A percentile compares a stretch with the other conserved stretches of the same genome.
These are phyloP conservation scores for Naganishia kalamii DNA, from an alignment of 768 basidiomycete genomes.

Conservation along the genomic window DNA sequence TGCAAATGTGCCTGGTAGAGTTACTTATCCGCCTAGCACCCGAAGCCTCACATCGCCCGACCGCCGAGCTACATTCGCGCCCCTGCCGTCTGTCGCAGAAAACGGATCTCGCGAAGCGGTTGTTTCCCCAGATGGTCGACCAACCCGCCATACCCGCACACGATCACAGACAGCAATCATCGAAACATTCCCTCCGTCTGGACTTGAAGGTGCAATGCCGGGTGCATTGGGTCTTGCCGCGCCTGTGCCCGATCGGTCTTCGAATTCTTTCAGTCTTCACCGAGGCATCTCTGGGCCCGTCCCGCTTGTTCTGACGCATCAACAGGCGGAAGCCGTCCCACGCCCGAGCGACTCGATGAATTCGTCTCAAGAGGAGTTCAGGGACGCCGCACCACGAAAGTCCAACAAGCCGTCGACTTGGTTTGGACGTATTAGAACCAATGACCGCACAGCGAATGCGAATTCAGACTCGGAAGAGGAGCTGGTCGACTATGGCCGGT, in stretches of 20 bases:
- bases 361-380: not conserved
- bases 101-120: not conserved
- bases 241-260: not conserved
- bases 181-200: slow-evolving; percentile 20
- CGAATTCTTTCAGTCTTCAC: not conserved
- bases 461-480: slow-evolving; percentile 20
- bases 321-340: not conserved
- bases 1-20: not conserved
- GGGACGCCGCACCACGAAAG: not conserved
- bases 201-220: not conserved
- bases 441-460: not conserved
- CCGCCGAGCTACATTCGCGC: slow-evolving; percentile 4
- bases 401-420: slow-evolving; percentile 8
- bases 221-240: not conserved
- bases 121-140: slow-evolving; percentile 9
- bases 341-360: not conserved
- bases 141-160: slow-evolving; percentile 20
- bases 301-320: not conserved
- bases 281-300: not conserved
- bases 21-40: slow-evolving; percentile 2
- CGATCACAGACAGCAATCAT: slow-evolving; percentile 25
- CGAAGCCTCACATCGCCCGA: slow-evolving; percentile 1
- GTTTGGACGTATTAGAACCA: slow-evolving; percentile 15
- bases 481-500: not conserved
- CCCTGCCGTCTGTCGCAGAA: not conserved